phyloP scores from a whole-genome alignment of 2,329 filamentous ascomycete genomes.

The Aspergillus candidus region DNA sequence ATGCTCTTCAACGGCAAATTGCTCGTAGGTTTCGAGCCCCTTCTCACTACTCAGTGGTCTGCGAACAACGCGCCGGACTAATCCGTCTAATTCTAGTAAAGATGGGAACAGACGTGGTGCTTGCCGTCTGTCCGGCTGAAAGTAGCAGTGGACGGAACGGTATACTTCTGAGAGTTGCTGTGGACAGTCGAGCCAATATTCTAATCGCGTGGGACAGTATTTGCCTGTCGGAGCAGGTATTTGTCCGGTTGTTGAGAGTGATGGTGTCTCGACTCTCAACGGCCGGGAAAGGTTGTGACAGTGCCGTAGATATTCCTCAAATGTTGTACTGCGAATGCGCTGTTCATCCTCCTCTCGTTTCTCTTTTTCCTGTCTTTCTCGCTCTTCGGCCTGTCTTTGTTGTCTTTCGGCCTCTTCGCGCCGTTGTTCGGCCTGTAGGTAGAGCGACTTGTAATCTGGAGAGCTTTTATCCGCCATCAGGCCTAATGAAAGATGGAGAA shows the following conservation, averaged over 20 bases:
- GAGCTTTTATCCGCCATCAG: slow-evolving; percentile 6
- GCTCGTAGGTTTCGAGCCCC: neutral
- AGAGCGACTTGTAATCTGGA: slow-evolving; percentile 9
- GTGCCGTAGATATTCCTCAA: slow-evolving; percentile 4
- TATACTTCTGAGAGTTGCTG: neutral
- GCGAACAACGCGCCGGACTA: slow-evolving; percentile 12
- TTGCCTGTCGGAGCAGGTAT: slow-evolving; percentile 4
- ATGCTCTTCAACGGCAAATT: neutral
- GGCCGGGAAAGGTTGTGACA: slow-evolving; percentile 6
- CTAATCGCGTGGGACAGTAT: neutral
- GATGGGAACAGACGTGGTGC: slow-evolving; percentile 3
- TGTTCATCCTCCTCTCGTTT: slow-evolving; percentile 2
- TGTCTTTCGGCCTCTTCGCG: slow-evolving; percentile 1
- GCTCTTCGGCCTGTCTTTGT: slow-evolving; percentile 7
- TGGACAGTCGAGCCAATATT: neutral
- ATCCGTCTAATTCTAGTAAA: slow-evolving; percentile 11
- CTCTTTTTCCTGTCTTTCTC: neutral
- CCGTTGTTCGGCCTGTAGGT: slow-evolving; percentile 3
- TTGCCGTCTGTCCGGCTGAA: neutral
- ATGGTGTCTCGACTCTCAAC: slow-evolving; percentile 1
- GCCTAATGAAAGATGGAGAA: neutral
- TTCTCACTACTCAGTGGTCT: slow-evolving; percentile 4
- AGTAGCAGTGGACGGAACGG: slow-evolving; percentile 1
- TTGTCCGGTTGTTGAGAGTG: slow-evolving; percentile 5
- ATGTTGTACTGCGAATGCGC: slow-evolving; percentile 6